phyloP scores from a whole-genome alignment of 2,329 filamentous ascomycete species.

The Pezicula neosporulosa region DNA sequence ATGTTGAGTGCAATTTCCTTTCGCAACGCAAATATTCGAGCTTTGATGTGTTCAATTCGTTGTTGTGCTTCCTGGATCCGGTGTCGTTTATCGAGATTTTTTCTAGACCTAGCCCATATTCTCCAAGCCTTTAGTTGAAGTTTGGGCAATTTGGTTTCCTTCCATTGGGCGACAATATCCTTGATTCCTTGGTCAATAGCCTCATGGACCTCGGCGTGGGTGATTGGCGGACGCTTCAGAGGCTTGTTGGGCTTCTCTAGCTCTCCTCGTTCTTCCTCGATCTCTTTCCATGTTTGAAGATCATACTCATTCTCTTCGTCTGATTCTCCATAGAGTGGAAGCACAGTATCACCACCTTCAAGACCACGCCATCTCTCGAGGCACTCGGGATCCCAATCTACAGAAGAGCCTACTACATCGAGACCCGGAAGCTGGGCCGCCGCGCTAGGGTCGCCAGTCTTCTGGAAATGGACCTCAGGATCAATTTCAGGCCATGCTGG shows the following conservation, averaged over 20 bases:
- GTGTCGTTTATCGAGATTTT: slow-evolving; percentile 30
- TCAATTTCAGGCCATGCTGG: slow-evolving; percentile 26
- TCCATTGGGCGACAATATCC: slow-evolving; percentile 52
- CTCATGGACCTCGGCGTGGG: slow-evolving; percentile 42
- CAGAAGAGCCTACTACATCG: slow-evolving; percentile 6
- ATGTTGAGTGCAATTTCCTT: slow-evolving; percentile 46
- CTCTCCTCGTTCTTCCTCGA: slow-evolving; percentile 46
- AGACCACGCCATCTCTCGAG: slow-evolving; percentile 39
- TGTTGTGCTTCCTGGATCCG: slow-evolving; percentile 42
- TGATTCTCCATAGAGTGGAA: slow-evolving; percentile 54
- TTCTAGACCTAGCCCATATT: slow-evolving; percentile 58
- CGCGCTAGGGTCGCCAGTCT: slow-evolving; percentile 5
- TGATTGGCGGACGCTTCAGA: slow-evolving; percentile 30
- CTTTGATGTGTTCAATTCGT: slow-evolving; percentile 38
- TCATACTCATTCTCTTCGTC: slow-evolving; percentile 50
- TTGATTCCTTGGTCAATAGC: slow-evolving; percentile 53
- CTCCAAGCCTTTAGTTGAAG: slow-evolving; percentile 52
- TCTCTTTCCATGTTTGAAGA: slow-evolving; percentile 56
- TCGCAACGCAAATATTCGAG: slow-evolving; percentile 53
- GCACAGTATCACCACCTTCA: slow-evolving; percentile 36
- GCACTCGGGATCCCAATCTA: slow-evolving; percentile 15
- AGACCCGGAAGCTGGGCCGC: slow-evolving; percentile 4
- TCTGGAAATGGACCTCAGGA: slow-evolving; percentile 5
- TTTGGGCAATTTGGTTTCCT: slow-evolving; percentile 51
- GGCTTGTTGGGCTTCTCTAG: slow-evolving; percentile 31